These are phyloP conservation scores for Durusdinium trenchii DNA, from an alignment of 73 alveolate genomes.

Conservation along the genomic window DNA sequence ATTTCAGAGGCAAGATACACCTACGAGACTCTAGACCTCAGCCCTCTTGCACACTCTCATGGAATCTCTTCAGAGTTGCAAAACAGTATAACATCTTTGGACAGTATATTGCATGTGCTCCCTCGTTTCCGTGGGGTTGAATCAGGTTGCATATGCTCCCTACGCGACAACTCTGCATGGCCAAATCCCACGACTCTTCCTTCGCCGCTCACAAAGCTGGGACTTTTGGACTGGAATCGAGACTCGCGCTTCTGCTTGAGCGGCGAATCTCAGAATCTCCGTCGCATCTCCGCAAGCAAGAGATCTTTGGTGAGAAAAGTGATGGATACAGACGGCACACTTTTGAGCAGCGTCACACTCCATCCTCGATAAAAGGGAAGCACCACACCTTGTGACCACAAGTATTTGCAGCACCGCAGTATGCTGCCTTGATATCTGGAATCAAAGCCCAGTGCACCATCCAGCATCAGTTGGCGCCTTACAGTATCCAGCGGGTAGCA, in stretches of 20 bases:
- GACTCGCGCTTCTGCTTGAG: background rate
- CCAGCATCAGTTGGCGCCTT: conserved; percentile 86
- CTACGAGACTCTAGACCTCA: no score
- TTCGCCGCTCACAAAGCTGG: no score
- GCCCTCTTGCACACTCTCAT: no score
- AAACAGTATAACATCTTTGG: no score
- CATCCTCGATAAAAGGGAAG: conserved; percentile 52
- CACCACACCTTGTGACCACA: conserved; percentile 33
- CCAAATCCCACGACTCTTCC: no score
- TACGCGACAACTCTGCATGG: no score
- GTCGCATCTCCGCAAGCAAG: conserved; percentile 11
- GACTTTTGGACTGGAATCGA: no score
- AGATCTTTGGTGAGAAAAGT: conserved; percentile 77
- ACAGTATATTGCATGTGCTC: no score
- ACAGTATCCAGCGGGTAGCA: conserved; percentile 90
- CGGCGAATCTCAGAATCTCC: background rate
- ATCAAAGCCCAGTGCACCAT: conserved; percentile 78
- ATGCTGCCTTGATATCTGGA: conserved; percentile 43
- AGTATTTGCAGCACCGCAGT: conserved; percentile 30
- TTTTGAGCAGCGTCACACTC: conserved; percentile 58
- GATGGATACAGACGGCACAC: conserved; percentile 82
- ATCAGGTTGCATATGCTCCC: no score
- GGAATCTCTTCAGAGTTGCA: no score
- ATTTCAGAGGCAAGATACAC: no score
- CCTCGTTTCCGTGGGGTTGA: no score